phyloP scores from a whole-genome alignment of 2,329 filamentous ascomycete genomes.

The Botrytis galanthina region DNA sequence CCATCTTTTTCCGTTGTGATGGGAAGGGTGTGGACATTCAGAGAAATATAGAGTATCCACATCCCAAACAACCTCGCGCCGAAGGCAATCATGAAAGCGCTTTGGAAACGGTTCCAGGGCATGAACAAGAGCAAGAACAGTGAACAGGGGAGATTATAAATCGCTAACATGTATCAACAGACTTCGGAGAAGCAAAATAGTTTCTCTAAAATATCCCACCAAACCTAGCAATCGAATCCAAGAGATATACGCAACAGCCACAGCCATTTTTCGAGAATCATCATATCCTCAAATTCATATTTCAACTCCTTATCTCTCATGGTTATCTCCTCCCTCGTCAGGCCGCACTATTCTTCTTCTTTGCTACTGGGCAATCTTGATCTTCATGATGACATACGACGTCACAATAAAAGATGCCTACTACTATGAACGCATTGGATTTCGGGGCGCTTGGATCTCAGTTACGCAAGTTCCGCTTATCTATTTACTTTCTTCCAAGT shows the following conservation, averaged over 20 bases:
- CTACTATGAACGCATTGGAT: constrained; percentile 64
- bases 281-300: constrained; percentile 56
- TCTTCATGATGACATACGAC: constrained; percentile 54
- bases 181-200: constrained; percentile 44
- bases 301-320: constrained; percentile 47
- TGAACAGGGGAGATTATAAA: not conserved
- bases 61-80: not conserved
- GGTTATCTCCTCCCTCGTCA: constrained; percentile 57
- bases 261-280: constrained; percentile 55
- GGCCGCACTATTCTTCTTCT: constrained; percentile 55
- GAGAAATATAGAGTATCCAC: not conserved
- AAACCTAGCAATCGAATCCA: constrained; percentile 47
- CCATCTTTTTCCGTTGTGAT: not conserved
- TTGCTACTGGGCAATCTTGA: constrained; percentile 57
- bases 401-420: constrained; percentile 52
- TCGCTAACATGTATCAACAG: constrained; percentile 37
- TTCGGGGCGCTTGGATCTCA: constrained; percentile 65
- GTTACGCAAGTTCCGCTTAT: constrained; percentile 63
- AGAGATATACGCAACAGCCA: constrained; percentile 58
- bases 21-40: not conserved
- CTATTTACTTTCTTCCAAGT: constrained; percentile 60
- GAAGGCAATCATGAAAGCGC: not conserved
- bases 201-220: constrained; percentile 48
- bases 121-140: not conserved
- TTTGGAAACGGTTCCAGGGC: not conserved